phyloP scores from a whole-genome alignment of 2,329 filamentous ascomycete species.

The Apiospora pterosperma region DNA sequence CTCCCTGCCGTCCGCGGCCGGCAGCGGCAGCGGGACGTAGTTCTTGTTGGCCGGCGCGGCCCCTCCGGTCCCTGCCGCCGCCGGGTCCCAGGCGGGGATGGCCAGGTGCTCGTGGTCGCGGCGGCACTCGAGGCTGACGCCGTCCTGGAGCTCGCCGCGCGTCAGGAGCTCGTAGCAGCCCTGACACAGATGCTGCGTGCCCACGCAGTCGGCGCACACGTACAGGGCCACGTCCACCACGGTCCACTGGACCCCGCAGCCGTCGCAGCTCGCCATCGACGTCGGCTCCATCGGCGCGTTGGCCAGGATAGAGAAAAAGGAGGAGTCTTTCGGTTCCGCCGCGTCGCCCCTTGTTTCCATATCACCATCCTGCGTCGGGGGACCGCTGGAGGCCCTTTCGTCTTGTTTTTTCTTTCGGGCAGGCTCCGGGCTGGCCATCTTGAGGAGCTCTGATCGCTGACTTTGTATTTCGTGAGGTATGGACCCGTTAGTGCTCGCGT shows the following conservation, averaged over 20 bases:
- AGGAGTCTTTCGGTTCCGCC: background rate
- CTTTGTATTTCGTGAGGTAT: background rate
- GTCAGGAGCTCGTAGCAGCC: constrained; percentile 18
- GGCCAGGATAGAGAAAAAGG: background rate
- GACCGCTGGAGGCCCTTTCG: background rate
- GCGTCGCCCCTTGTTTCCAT: background rate
- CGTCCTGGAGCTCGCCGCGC: constrained; percentile 15
- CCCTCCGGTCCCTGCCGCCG: constrained; percentile 1
- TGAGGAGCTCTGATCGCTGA: background rate
- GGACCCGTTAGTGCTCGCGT: background rate
- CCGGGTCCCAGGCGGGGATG: constrained; percentile 20
- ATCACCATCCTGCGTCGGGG: background rate
- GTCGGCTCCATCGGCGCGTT: constrained; percentile 17
- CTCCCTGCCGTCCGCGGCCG: constrained; percentile 11
- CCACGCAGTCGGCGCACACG: constrained; percentile 25
- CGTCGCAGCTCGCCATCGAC: constrained; percentile 19
- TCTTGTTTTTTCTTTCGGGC: background rate
- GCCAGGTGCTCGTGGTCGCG: constrained; percentile 21
- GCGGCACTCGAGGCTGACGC: constrained; percentile 14
- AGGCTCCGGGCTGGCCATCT: background rate
- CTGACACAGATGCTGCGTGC: constrained; percentile 15
- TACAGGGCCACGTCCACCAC: constrained; percentile 20
- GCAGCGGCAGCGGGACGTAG: constrained; percentile 18
- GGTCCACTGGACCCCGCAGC: constrained; percentile 21
- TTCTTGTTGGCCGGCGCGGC: constrained; percentile 17